Base-by-base conservation (phyloP, 2,329 filamentous ascomycete genomes). In the Fusarium sp. region DNA sequence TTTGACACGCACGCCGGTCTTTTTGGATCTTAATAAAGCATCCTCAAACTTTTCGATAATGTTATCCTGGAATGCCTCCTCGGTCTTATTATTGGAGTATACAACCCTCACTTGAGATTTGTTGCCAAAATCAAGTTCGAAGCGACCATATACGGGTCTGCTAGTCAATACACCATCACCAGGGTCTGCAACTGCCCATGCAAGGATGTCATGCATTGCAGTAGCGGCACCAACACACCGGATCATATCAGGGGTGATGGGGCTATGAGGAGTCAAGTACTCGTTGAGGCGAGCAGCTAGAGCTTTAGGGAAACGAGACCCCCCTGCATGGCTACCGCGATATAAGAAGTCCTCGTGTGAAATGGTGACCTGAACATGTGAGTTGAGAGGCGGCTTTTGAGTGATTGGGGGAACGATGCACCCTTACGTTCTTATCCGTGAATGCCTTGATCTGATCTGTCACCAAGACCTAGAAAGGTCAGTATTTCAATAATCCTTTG, bases 71-170 rank as follows among this genome's bases (percentile, higher is more conserved):
- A 86, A 83, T 8, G 75, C 77, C 3, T 84, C 81, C 4, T 78
- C 75, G 12, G 82, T 80, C 52, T 82, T 77, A 0, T 79, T 78
- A 4, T 81, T 79, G 10, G 78, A 81, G 41, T 86, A 86, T 0
- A 85, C 78, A 0, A 86, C 78, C 10, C 75, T 73, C 4, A 81
- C 75, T 0, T 80, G 77, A 1, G 82, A 77, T 40, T 82, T 79
- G 28, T 82, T 77, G 1, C 78, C 77, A 34, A 86, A 82, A 63
- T 86, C 85, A 4, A 81, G 75, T 37, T 84, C 79, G 57, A 86
- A 86, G 3, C 81, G 81, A 6, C 84, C 83, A 53, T 86, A 86
- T 8, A 80, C 75, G 2, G 82, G 82, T 2, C 78, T 72, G 33
- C 78, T 80, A 3, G 78, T 72, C 12, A 83, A 65, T n/a, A 83